Base-by-base conservation (phyloP, 768 basidiomycete genomes). In the Daedaleopsis nitida region DNA sequence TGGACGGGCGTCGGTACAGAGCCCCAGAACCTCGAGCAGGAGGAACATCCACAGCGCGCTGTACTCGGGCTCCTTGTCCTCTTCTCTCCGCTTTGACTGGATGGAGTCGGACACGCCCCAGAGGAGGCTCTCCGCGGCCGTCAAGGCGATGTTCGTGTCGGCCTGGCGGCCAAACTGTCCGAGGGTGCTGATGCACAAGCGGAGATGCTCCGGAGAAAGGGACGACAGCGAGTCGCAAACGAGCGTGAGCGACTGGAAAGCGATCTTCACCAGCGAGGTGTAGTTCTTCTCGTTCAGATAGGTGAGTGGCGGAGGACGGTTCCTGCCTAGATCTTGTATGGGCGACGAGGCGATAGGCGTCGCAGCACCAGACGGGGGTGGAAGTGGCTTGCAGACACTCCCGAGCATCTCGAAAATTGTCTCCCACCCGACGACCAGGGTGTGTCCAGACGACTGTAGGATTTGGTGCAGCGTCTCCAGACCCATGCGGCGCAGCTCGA, bases 71-170 rank as follows among this genome's bases (percentile, higher is more conserved):
- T 81, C 87, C 64, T 86, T 83, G 58, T 85, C 83, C 42, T 68
- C 74, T 47, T 81, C 81, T 65, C 88, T 88, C 21, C 92, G 83
- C 70, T 92, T 91, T 8, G 88, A 84, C 69, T 96, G 94, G 38
- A 98, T 92, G 1, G 93, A 91, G 70, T 99, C 96, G 0, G 96
- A 97, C 0, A 99, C 92, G 62, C 92, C 90, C 96, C 96, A 98
- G 5, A 99, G 78, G 3, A 98, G 76, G 55, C 93, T 94, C 59
- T 94, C 94, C 0, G 96, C 94, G 0, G 94, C 93, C 1, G 96
- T 96, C 57, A 99, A 77, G 1, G 95, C 92, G 58, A 99, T 96
- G 67, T 99, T 99, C 42, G 96, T 96, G 65, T 98, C 97, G 0
- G 86, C 83, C 68, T 98, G 96, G 17, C 88, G 84, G 9, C 96